Base-by-base conservation (phyloP, 2,329 filamentous ascomycete species). In the Cladosporium sp. region DNA sequence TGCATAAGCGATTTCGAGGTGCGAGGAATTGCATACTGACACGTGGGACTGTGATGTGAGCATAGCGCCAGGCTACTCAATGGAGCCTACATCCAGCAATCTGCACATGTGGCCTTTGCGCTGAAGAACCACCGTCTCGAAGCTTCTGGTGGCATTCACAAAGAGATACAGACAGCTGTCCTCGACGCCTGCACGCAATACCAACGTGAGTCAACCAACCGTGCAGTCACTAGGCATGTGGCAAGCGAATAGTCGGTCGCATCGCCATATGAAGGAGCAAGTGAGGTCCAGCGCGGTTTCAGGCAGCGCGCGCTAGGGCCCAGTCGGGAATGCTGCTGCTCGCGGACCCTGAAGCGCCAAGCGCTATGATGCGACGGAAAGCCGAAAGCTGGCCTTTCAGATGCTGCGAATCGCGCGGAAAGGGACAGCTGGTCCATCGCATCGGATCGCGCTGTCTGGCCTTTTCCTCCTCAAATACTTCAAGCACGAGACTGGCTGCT, bases 381-480 rank as follows among this genome's bases (percentile, higher is more conserved):
- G 34, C 14, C 32, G 43, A 18, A 45, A 45, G 43, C 18, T 45
- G 43, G 28, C 43, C 43, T 45, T 45, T 45, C 43, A 33, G 9
- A 18, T n/a, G n/a, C 18, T 28, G 11, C 41, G 41, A 35, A 35
- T 35, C 34, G 34, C 34, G 34, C 34, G 46, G 40, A 49, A 49
- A 31, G 31, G 50, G 50, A 46, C 50, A 53, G 50, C 50, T 45
- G 35, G 34, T 35, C 22, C 37, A 13, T 16, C n/a, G 11, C 42
- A 16, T 19, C 19, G 18, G 44, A 38, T 42, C 37, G 32, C 43
- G 50, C 44, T 46, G 50, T 53, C 49, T 52, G 49, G 49, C 49
- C 49, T 52, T 38, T 52, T 52, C 43, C 16, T 32, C 18, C n/a
- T 43, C 49, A 46, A 46, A 46, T 53, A 53, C 50, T 53, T 53